Evolutionary conservation across 2,329 filamentous ascomycete species (phyloP).

Genomic region (Colletotrichum filicis): DNA sequence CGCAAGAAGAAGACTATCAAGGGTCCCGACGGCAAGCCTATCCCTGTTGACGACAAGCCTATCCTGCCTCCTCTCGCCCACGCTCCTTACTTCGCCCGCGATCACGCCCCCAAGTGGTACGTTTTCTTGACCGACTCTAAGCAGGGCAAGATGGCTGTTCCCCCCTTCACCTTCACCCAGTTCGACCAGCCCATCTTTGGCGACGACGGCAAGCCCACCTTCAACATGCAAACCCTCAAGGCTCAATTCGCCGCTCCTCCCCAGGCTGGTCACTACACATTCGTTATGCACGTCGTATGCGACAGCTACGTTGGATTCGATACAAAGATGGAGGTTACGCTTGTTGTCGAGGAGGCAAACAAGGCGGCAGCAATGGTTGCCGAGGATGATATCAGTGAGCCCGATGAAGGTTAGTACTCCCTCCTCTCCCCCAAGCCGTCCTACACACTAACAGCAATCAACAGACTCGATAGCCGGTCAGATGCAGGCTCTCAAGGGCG

Average conservation of each 20-base stretch:
- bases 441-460: slow-evolving; percentile 39
- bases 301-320: slow-evolving; percentile 97
- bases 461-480: slow-evolving; percentile 89
- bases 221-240: slow-evolving; percentile 94
- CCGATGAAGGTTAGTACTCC: slow-evolving; percentile 82
- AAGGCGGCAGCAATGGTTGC: slow-evolving; percentile 84
- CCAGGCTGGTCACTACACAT: slow-evolving; percentile 91
- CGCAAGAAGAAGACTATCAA: slow-evolving; percentile 76
- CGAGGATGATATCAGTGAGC: slow-evolving; percentile 97
- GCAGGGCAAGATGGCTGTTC: slow-evolving; percentile 95
- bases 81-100: slow-evolving; percentile 89
- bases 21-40: slow-evolving; percentile 66
- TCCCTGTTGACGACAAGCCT: slow-evolving; percentile 69
- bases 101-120: slow-evolving; percentile 92
- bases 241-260: slow-evolving; percentile 97
- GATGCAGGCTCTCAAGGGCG: slow-evolving; percentile 87
- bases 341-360: slow-evolving; percentile 88
- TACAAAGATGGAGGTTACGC: slow-evolving; percentile 87
- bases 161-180: slow-evolving; percentile 92
- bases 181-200: slow-evolving; percentile 92
- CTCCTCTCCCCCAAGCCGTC: slow-evolving; percentile 34
- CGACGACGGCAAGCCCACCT: slow-evolving; percentile 85
- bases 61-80: slow-evolving; percentile 87
- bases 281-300: slow-evolving; percentile 92
- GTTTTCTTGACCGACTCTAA: slow-evolving; percentile 95